A percentile compares a stretch with the other conserved stretches of the same genome.
phyloP scores from a whole-genome alignment of 2,329 filamentous ascomycete genomes.

The Alternaria atra region DNA sequence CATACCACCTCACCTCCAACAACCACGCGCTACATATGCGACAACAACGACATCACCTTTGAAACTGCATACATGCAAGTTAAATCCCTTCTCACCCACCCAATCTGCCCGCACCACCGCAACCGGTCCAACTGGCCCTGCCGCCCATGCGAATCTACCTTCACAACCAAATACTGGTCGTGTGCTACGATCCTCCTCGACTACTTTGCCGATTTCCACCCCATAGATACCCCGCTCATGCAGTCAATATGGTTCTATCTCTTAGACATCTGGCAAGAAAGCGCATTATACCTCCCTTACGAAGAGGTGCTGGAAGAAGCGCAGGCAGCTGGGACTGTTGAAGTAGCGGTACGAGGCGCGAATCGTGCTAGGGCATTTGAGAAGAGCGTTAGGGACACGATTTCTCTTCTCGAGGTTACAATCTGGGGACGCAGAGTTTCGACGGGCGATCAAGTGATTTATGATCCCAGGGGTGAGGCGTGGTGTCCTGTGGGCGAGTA shows the following conservation, averaged over 20 bases:
- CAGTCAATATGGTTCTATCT: conserved; percentile 41
- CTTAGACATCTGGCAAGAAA: conserved; percentile 35
- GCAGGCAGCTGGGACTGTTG: neutral
- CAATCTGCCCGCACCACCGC: neutral
- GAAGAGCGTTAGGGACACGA: neutral
- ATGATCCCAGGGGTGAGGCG: conserved; percentile 10
- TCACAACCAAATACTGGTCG: conserved; percentile 25
- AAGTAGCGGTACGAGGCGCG: neutral
- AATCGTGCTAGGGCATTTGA: conserved; percentile 8
- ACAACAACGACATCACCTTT: conserved; percentile 3
- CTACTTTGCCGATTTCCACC: conserved; percentile 43
- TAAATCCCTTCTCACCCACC: conserved; percentile 19
- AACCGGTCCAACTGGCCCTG: conserved; percentile 15
- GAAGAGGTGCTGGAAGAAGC: conserved; percentile 11
- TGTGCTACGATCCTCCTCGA: conserved; percentile 33
- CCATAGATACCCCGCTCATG: conserved; percentile 30
- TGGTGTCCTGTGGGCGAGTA: conserved; percentile 1
- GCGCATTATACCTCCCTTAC: neutral
- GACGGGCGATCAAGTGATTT: conserved; percentile 13
- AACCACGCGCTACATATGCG: neutral
- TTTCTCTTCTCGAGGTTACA: conserved; percentile 8
- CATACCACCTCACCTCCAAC: neutral
- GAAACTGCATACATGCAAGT: conserved; percentile 20
- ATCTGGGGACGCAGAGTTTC: conserved; percentile 9
- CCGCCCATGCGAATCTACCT: conserved; percentile 7